Evolutionary conservation across 495 filamentous ascomycete species (phyloP), one percentile per base, ranked within the genome.

Genomic region (Penicillium lividum): DNA sequence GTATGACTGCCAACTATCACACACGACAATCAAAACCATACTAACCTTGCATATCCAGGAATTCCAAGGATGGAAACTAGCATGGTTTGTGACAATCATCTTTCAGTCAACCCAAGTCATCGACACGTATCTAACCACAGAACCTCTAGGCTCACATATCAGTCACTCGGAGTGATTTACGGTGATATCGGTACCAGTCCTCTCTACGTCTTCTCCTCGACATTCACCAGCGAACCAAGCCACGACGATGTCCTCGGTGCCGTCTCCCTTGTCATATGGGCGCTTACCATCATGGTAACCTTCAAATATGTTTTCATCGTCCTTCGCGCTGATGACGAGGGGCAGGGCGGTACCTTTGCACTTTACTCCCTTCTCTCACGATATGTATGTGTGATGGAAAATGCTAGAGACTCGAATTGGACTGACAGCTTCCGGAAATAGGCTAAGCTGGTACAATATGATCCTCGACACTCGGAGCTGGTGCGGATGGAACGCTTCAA

Each of bases 121-220:
- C 33, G 33, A 36, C 9, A 4, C 13, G 31, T 7, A 33, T 4
- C 22, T 50, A 1, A 22, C 22, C 33, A 13, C 4, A n/a, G 6
- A 29, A 25, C 15, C 31, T 40, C 42, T 42, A 59, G 74, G 70
- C 76, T 89, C 36, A 79, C 86, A 6, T 89, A 89, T 64, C 86
- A 89, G 66, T 84, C 82, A 1, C 82, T 83, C 46, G 87, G 87
- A 30, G 84, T 86, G 51, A 89, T 90, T 48, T 90, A 90, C 62
- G 87, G 87, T 8, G 87, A 90, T 58, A 90, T 90, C 57, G 88
- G 88, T 36, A 90, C 88, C 5, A 87, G 81, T 55, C 87, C 88
- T 7, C 78, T 89, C 22, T 90, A 89, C 58, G 87, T 89, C 51
- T 89, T 71, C 57, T 89, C 86, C 15, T 88, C 86, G 13, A 89